Evolutionary conservation across 2,329 filamentous ascomycete species (phyloP).

Genomic region (Xylariaceae sp.): DNA sequence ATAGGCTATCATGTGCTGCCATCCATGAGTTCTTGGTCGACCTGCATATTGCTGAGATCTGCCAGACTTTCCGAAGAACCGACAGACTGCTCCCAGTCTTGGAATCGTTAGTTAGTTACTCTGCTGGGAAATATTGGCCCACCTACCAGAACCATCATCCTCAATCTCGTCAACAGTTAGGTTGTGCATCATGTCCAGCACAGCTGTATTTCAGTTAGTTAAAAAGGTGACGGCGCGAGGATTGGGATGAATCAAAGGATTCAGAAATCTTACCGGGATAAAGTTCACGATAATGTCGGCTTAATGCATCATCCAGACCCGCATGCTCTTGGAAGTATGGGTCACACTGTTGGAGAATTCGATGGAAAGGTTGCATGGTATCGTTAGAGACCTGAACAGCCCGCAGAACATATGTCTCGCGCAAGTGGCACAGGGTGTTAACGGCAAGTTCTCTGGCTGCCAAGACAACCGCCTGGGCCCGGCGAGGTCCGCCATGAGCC

Average conservation of each 20-base stretch:
- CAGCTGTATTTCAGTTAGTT: slow-evolving; percentile 29
- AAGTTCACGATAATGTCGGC: slow-evolving; percentile 32
- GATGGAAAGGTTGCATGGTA: slow-evolving; percentile 38
- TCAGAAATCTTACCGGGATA: slow-evolving; percentile 33
- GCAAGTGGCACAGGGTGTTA: slow-evolving; percentile 42
- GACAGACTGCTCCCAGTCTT: slow-evolving; percentile 52
- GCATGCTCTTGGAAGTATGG: slow-evolving; percentile 35
- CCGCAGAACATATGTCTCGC: slow-evolving; percentile 41
- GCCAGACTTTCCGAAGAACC: slow-evolving; percentile 52
- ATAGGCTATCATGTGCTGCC: slow-evolving; percentile 5
- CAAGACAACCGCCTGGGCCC: slow-evolving; percentile 31
- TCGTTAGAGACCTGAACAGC: slow-evolving; percentile 39
- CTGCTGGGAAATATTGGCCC: slow-evolving; percentile 33
- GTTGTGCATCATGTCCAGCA: slow-evolving; percentile 45
- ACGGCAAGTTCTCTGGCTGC: slow-evolving; percentile 40
- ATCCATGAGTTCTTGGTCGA: slow-evolving; percentile 18
- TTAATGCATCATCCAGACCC: slow-evolving; percentile 32
- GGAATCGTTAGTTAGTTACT: slow-evolving; percentile 34
- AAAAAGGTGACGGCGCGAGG: background rate
- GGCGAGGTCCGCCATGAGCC: slow-evolving; percentile 29
- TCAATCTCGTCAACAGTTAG: slow-evolving; percentile 54
- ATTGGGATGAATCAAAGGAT: background rate
- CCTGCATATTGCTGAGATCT: slow-evolving; percentile 40
- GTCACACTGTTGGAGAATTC: slow-evolving; percentile 39
- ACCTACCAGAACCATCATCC: slow-evolving; percentile 56